Evolutionary conservation across 2,329 filamentous ascomycete genomes (phyloP), one percentile per base, ranked within the genome.

Genomic region (Rutstroemia sp.): DNA sequence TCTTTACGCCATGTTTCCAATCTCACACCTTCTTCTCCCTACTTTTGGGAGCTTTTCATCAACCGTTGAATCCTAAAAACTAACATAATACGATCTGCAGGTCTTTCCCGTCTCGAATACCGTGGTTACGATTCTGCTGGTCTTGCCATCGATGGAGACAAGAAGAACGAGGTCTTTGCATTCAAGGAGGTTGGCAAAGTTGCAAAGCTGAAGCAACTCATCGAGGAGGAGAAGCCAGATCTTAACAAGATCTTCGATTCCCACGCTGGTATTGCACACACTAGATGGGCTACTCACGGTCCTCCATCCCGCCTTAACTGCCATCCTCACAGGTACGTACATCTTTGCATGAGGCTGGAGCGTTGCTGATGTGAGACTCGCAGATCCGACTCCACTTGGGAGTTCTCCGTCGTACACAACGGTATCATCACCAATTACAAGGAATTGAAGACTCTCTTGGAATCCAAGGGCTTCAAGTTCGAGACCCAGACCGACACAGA

Each of bases 391-490:
- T 84, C 87, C 67, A 89, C 78, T 69, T 99, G 92, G 91, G 88
- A 99, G 77, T 99, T 99, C 75, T 82, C 90, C 64, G 86, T 99
- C 68, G 94, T 97, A 60, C 94, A 99, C 87, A 99, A 99, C 77
- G 94, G 94, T 71, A 99, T 99, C 81, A 99, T 99, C 77, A 99
- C 94, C 79, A 99, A 99, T 83, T 99, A 99, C 85, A 99, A 99
- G 82, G 94, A 99, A 78, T 79, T 99, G 69, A 96, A 92, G 85
- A 90, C 88, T 61, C 85, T 99, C 62, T 82, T 99, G 66, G 83
- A 87, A 77, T 82, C 81, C 80, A 99, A 97, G 83, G 94, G 94
- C 71, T 95, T 96, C 85, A 88, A 86, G 71, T 99, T 99, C 73
- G 94, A 99, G 85, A 99, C 94, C 52, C 92, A 99, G 77, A 99